These are phyloP conservation scores for Rhynchosporium secalis DNA, from an alignment of 2,329 filamentous ascomycete species.

Conservation along the genomic window DNA sequence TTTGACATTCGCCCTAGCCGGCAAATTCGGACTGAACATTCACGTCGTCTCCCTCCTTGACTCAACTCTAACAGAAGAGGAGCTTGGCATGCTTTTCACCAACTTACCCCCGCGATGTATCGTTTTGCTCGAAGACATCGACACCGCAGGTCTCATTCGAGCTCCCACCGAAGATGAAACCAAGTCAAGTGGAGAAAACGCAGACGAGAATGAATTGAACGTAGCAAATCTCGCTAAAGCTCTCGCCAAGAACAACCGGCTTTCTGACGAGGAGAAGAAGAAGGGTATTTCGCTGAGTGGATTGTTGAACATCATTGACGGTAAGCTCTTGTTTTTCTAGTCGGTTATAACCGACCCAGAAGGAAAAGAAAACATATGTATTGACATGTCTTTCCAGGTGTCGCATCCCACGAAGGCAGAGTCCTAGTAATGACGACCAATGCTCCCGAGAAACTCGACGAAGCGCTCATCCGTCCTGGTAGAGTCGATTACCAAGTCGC, in stretches of 20 bases:
- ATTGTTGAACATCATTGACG: constrained; percentile 71
- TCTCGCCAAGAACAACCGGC: constrained; percentile 44
- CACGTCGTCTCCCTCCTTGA: constrained; percentile 64
- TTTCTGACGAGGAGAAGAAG: constrained; percentile 40
- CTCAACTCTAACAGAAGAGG: constrained; percentile 60
- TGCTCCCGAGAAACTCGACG: constrained; percentile 69
- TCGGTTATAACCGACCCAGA: not conserved
- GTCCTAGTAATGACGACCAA: constrained; percentile 85
- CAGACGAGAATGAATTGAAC: constrained; percentile 34
- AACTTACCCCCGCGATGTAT: constrained; percentile 63
- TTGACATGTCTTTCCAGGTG: constrained; percentile 45
- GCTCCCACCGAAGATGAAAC: constrained; percentile 33
- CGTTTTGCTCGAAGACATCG: constrained; percentile 68
- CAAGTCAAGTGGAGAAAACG: constrained; percentile 21
- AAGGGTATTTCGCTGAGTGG: constrained; percentile 71
- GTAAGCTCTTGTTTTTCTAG: constrained; percentile 20
- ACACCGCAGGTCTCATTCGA: constrained; percentile 60
- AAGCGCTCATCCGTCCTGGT: constrained; percentile 72
- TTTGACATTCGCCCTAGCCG: constrained; percentile 64
- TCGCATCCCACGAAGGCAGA: constrained; percentile 75
- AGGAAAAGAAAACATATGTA: not conserved
- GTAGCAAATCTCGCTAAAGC: constrained; percentile 47
- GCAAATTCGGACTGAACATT: constrained; percentile 65
- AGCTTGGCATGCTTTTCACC: constrained; percentile 59
- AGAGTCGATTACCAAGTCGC: constrained; percentile 69